Conservation (phyloP, 768 basidiomycete species). For the Cubamyces sp. region DNA sequence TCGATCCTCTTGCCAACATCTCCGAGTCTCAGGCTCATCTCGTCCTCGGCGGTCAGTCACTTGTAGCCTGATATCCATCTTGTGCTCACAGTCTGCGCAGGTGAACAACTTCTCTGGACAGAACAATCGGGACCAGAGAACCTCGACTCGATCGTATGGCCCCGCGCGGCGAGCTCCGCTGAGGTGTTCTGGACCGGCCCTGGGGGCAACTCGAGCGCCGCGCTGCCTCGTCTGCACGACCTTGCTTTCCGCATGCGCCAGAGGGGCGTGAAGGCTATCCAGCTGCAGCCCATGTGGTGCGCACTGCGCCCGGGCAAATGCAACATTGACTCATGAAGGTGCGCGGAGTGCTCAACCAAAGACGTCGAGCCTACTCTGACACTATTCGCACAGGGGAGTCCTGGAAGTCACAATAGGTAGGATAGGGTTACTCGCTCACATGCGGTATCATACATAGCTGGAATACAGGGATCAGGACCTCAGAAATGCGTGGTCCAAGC, state of each 20-base stretch:
- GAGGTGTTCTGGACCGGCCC: constrained; percentile 80
- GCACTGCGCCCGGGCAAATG: constrained; percentile 63
- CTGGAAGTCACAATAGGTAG: too few species aligned
- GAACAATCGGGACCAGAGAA: constrained; percentile 75
- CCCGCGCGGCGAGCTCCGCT: constrained; percentile 68
- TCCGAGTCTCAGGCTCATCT: constrained; percentile 50
- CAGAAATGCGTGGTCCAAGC: constrained; percentile 18
- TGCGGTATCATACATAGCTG: too few species aligned
- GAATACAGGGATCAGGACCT: background rate
- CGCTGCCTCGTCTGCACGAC: constrained; percentile 70
- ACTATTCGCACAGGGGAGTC: too few species aligned
- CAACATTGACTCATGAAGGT: constrained; percentile 19
- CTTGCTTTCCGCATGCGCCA: constrained; percentile 61
- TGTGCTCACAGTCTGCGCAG: constrained; percentile 34
- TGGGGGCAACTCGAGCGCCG: constrained; percentile 39
- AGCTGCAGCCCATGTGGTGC: constrained; percentile 75
- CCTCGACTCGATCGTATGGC: constrained; percentile 73
- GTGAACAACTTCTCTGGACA: constrained; percentile 72
- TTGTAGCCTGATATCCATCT: background rate
- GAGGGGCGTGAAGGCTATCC: constrained; percentile 60
- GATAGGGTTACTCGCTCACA: too few species aligned
- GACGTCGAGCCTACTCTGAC: too few species aligned
- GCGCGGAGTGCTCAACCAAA: too few species aligned
- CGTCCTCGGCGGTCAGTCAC: constrained; percentile 65
- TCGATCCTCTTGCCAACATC: constrained; percentile 69